These are phyloP conservation scores for Globisporangium irregulare DNA, from an alignment of 352 stramenopile genomes.

Conservation along the genomic window DNA sequence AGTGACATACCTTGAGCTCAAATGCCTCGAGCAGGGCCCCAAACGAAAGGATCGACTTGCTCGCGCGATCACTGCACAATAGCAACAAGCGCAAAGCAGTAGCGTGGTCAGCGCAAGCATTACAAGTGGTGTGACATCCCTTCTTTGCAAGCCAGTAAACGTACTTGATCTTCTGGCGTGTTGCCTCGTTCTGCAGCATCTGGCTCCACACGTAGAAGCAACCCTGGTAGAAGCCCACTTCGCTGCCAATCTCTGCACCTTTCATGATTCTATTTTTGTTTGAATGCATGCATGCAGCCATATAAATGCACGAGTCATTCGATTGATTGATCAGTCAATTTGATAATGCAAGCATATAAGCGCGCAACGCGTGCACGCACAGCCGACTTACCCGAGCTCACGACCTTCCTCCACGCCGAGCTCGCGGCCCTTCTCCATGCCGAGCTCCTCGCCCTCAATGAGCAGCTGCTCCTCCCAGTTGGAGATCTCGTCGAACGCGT, in stretches of 20 bases:
- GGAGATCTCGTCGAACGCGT: constrained; percentile 74
- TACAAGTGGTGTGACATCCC: not conserved
- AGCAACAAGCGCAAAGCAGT: not conserved
- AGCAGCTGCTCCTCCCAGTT: constrained; percentile 69
- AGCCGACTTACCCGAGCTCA: constrained; percentile 53
- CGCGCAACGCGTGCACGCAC: not conserved
- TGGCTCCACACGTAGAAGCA: constrained; percentile 68
- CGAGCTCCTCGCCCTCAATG: constrained; percentile 62
- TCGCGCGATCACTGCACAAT: constrained; percentile 36
- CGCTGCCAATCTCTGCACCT: constrained; percentile 76
- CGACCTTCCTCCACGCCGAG: constrained; percentile 71
- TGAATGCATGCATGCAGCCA: constrained; percentile 6
- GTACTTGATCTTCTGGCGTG: constrained; percentile 44
- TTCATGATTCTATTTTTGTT: constrained; percentile 49
- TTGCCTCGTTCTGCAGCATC: constrained; percentile 43
- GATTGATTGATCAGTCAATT: not conserved
- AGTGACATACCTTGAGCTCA: constrained; percentile 53
- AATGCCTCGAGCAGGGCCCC: constrained; percentile 49
- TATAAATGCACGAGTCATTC: not conserved
- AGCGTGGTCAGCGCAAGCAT: not conserved
- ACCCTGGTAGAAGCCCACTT: constrained; percentile 80
- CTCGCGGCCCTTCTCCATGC: constrained; percentile 46
- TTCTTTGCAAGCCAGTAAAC: constrained; percentile 5
- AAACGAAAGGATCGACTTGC: constrained; percentile 61
- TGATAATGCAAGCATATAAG: not conserved